Evolutionary conservation across 805 yeast genomes (phyloP), one percentile per base, ranked within the genome.

Genomic region (Ogataea dorogensis): DNA sequence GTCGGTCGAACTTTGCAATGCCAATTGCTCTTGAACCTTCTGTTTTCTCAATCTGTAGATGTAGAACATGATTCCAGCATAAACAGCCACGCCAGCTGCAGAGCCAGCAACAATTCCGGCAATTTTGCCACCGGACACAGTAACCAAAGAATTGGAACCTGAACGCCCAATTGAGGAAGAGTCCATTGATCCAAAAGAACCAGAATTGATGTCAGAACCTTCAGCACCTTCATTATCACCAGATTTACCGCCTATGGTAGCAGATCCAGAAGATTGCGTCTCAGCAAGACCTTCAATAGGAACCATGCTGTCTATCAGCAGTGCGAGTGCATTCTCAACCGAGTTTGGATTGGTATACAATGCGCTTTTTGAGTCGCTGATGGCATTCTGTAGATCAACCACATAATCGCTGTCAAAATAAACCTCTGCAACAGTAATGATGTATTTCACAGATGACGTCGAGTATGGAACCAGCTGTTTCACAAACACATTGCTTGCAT

Each of bases 351-450:
- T 77, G 34, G 65, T 47, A 62, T 83, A 91, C 31, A 93, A 57
- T 16, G 50, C 40, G 3, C 95, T 85, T n/a, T 65, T 49, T 0
- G 68, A 46, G 39, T 78, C 63, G 33, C 66, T 61, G 27, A 91
- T 59, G 24, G 68, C 59, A 12, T 60, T 60, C 40, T 75, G 74
- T 44, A 91, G 67, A 0, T 64, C 56, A 1, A 58, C 49, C 12
- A 85, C 71, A 19, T 71, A 61, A 9, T 60, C 57, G 8, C 63
- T 57, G 15, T 95, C 95, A 65, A 87, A 82, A 57, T 84, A 87
- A 37, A 86, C 82, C 57, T 83, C 83, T 5, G 97, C 98, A 43
- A 89, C 85, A 0, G 97, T 84, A 37, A 86, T 86, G 42, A 87
- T 73, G 59, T 86, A 91, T 31, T 67, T 67, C 32, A 68, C 68